Percentiles rank a stretch among this genome's conserved stretches.
Conservation (phyloP, 83 land plant genomes). For the Picea abies region DNA sequence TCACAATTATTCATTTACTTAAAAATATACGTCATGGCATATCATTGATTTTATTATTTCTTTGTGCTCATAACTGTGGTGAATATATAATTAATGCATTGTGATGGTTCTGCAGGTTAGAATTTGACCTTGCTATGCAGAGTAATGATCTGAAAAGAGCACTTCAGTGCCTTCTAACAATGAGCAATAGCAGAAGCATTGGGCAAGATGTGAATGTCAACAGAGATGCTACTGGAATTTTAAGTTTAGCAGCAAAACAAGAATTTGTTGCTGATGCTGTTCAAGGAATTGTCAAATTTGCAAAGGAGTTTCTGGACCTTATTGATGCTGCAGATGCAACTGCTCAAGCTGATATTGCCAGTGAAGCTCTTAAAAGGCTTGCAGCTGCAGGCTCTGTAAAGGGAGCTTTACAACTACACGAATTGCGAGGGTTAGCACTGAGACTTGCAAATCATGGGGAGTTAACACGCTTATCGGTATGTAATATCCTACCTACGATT, state of each 20-base stretch:
- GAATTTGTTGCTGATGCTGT: constrained; percentile 79
- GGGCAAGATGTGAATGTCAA: constrained; percentile 66
- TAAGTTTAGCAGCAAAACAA: constrained; percentile 61
- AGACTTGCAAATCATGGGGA: constrained; percentile 97
- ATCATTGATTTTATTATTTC: not conserved
- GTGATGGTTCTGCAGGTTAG: constrained; percentile 57
- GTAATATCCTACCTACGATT: constrained; percentile 14
- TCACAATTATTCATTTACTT: not conserved
- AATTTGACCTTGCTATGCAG: constrained; percentile 95
- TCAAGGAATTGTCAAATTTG: constrained; percentile 92
- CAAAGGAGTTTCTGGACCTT: constrained; percentile 87
- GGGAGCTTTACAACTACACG: constrained; percentile 80
- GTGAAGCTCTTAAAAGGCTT: constrained; percentile 87
- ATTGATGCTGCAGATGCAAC: constrained; percentile 99
- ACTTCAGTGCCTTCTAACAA: constrained; percentile 85
- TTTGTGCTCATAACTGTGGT: constrained; percentile 3
- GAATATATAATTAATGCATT: not conserved
- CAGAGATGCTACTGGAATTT: constrained; percentile 66
- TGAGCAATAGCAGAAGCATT: constrained; percentile 92
- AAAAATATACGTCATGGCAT: not conserved
- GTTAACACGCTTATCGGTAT: constrained; percentile 89
- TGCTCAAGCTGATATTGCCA: constrained; percentile 90
- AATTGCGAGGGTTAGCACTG: constrained; percentile 80
- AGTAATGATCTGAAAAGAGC: constrained; percentile 97
- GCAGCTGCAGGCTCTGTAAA: constrained; percentile 95